These are phyloP conservation scores for Juglanconis oblonga DNA, from an alignment of 2,329 filamentous ascomycete genomes.

Conservation along the genomic window DNA sequence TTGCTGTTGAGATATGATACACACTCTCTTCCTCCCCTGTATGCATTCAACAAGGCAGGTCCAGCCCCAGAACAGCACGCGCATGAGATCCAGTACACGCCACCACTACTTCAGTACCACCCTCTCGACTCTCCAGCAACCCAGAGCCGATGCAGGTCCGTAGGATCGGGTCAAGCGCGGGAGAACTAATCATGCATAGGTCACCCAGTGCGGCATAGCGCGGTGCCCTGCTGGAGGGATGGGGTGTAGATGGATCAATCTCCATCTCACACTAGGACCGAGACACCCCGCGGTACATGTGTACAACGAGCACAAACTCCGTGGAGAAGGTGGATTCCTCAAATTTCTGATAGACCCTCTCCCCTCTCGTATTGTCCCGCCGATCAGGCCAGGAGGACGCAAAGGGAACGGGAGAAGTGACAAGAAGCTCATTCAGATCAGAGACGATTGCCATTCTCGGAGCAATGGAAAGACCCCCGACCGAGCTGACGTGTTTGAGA, in stretches of 20 bases:
- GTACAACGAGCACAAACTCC: constrained; percentile 9
- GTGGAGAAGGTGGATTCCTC: constrained; percentile 15
- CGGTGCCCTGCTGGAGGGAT: neutral
- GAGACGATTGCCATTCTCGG: neutral
- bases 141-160: constrained; percentile 13
- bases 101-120: neutral
- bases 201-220: constrained; percentile 12
- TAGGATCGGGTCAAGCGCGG: constrained; percentile 16
- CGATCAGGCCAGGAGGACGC: neutral
- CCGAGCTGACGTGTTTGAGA: neutral
- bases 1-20: neutral
- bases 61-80: too few relatives aligned
- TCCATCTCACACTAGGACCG: neutral
- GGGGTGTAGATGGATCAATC: constrained; percentile 1
- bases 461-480: neutral
- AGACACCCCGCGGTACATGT: neutral
- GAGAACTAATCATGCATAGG: constrained; percentile 15
- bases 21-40: neutral
- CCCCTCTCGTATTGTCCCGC: neutral
- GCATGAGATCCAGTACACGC: too few relatives aligned
- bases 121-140: neutral
- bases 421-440: neutral
- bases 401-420: neutral
- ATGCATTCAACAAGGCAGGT: neutral
- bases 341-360: constrained; percentile 6